A percentile compares a stretch with the other conserved stretches of the same genome.
These are phyloP conservation scores for Claviceps sp. DNA, from an alignment of 2,329 filamentous ascomycete genomes.

Conservation along the genomic window DNA sequence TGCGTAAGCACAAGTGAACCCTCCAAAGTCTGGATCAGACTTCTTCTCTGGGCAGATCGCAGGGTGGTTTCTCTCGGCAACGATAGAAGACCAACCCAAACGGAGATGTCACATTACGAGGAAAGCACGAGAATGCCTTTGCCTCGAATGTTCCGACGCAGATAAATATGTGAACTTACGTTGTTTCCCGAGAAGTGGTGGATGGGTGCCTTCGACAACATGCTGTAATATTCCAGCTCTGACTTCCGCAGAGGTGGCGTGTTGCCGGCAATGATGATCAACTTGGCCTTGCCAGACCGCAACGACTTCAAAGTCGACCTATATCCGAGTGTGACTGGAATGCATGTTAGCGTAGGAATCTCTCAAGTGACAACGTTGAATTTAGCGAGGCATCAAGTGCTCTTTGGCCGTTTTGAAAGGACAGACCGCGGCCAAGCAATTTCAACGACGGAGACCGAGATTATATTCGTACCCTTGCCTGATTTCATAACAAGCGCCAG, in stretches of 20 bases:
- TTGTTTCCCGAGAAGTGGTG: slow-evolving; percentile 99
- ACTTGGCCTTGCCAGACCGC: slow-evolving; percentile 94
- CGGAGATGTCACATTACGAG: background rate
- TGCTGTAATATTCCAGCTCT: slow-evolving; percentile 91
- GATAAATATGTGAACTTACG: slow-evolving; percentile 49
- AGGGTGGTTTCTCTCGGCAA: slow-evolving; percentile 13
- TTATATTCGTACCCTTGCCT: slow-evolving; percentile 53
- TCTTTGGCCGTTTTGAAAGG: background rate
- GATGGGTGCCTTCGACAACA: slow-evolving; percentile 86
- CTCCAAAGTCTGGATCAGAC: slow-evolving; percentile 78
- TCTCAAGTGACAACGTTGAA: background rate
- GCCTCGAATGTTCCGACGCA: background rate
- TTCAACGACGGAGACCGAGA: background rate
- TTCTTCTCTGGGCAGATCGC: slow-evolving; percentile 77
- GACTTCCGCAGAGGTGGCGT: slow-evolving; percentile 95
- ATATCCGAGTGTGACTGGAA: slow-evolving; percentile 27
- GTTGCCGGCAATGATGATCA: slow-evolving; percentile 88
- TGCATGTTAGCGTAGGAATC: background rate
- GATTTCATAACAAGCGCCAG: slow-evolving; percentile 51
- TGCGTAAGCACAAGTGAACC: slow-evolving; percentile 52
- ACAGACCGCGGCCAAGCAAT: background rate
- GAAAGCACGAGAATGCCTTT: background rate
- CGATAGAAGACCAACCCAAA: background rate
- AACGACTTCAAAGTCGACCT: slow-evolving; percentile 61
- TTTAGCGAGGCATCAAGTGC: no score